A percentile compares a stretch with the other conserved stretches of the same genome.
Evolutionary conservation across 1,139 yeast species (phyloP).

Genomic region (Suhomyces bokatorum): DNA sequence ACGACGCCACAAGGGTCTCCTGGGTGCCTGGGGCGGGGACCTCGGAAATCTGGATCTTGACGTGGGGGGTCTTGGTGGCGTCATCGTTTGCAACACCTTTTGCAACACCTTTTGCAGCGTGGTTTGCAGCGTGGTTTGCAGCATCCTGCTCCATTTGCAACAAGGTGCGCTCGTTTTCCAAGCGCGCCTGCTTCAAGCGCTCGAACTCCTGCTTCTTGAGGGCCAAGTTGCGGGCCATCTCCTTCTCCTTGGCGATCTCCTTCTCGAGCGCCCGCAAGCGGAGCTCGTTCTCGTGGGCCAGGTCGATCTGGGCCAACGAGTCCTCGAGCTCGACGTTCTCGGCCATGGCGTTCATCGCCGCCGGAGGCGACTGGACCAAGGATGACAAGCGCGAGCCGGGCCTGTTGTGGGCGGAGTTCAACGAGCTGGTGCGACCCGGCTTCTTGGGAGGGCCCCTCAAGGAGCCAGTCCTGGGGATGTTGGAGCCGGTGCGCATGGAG

Average conservation of each 20-base stretch:
- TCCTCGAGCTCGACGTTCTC: constrained; percentile 18
- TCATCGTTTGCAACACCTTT: neutral
- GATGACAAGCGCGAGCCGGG: constrained; percentile 12
- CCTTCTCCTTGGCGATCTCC: constrained; percentile 33
- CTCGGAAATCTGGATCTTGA: neutral
- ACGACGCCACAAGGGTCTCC: neutral
- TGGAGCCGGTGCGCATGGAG: constrained; percentile 35
- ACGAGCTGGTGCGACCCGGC: constrained; percentile 12
- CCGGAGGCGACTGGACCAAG: constrained; percentile 9
- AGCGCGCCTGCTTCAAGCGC: constrained; percentile 20
- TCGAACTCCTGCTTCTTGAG: constrained; percentile 23
- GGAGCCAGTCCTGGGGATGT: constrained; percentile 28
- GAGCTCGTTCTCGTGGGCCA: constrained; percentile 19
- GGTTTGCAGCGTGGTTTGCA: neutral
- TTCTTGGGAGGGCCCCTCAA: constrained; percentile 14
- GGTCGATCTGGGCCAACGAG: constrained; percentile 13
- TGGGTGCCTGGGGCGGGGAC: neutral
- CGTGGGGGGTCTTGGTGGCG: neutral
- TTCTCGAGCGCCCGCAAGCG: constrained; percentile 22
- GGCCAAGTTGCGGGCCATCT: constrained; percentile 27
- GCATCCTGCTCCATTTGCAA: constrained; percentile 14
- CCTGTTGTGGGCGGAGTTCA: constrained; percentile 8
- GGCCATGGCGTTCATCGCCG: constrained; percentile 11
- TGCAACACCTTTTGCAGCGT: neutral
- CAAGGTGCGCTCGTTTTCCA: constrained; percentile 24